Base-by-base conservation (phyloP, 805 yeast genomes). In the Sugiyamaella floridensis region DNA sequence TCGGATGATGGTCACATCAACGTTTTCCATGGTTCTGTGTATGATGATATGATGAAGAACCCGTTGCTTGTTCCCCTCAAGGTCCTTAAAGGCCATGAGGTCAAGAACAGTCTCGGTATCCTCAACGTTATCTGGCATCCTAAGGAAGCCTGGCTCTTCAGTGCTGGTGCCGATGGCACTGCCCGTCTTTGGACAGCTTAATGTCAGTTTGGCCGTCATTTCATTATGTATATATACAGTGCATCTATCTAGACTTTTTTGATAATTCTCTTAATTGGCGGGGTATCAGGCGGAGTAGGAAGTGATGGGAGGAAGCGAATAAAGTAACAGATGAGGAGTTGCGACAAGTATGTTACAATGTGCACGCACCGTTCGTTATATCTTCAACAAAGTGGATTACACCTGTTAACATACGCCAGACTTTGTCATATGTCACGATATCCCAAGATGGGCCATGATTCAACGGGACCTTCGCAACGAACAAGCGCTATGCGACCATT, bases 141-240 rank as follows among this genome's bases (percentile, higher is more conserved):
- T 59, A 82, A 84, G 63, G 98, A 93, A 72, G 97, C 99, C 0
- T 93, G 99, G 99, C 76, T 93, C 65, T 89, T 93, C 69, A 84
- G 93, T 66, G 88, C 96, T 10, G 99, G 98, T 63, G 98, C 98
- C 19, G 99, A 93, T 71, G 89, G 95, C 55, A 82, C 89, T 43
- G 98, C 97, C 5, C 82, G 96, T 65, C 73, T 93, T 64, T 93
- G 99, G 99, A 93, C 99, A 26, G 87, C 96, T 15, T 86, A 71
- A 47, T 14, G 15, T 37, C 3, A 15, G 41, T n/a, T n/a, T n/a
- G 41, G 41, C 15, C 5, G 41, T n/a, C 15, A 43, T 26, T 19
- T 15, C 20, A 43, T 43, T 26, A 15, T 26, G 18, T 43, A 26
- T 20, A 14, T 19, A 29, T 15, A 29, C 29, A 15, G 14, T 40